Conservation (phyloP, 2,329 filamentous ascomycete species). For the Escovopsis sp. region DNA sequence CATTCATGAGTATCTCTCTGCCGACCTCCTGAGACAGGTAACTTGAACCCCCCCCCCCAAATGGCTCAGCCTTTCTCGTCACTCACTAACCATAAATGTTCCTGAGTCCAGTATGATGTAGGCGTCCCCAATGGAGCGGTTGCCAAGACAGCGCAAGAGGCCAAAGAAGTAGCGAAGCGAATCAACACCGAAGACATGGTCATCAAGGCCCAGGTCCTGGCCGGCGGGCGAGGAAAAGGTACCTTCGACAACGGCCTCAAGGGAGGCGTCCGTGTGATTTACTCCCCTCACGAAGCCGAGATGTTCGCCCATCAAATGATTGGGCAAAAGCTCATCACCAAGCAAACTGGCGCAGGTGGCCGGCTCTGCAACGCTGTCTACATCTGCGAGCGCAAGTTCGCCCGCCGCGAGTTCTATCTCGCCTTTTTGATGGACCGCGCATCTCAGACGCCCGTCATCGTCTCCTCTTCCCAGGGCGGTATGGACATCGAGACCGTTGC, state of each 20-base stretch:
- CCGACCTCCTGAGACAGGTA: constrained; percentile 71
- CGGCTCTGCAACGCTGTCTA: constrained; percentile 95
- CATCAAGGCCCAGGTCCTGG: constrained; percentile 98
- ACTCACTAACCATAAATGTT: constrained; percentile 6
- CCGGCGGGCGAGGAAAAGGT: constrained; percentile 94
- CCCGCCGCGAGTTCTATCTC: constrained; percentile 96
- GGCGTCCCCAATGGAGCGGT: constrained; percentile 83
- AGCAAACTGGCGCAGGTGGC: constrained; percentile 90
- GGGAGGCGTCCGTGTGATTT: constrained; percentile 96
- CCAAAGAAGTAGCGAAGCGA: constrained; percentile 77
- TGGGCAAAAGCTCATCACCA: constrained; percentile 97
- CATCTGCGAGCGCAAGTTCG: constrained; percentile 99
- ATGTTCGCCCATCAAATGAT: constrained; percentile 99
- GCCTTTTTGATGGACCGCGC: constrained; percentile 96
- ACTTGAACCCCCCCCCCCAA: constrained; percentile 7
- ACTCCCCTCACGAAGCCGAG: constrained; percentile 89
- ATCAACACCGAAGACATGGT: constrained; percentile 96
- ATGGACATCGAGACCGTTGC: constrained; percentile 99
- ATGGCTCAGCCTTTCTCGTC: neutral
- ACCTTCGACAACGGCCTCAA: constrained; percentile 97
- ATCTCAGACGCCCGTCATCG: constrained; percentile 83
- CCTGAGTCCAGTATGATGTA: constrained; percentile 62
- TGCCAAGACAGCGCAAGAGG: constrained; percentile 70
- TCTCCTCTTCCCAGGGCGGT: constrained; percentile 94
- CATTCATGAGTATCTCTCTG: constrained; percentile 97